A percentile compares a stretch with the other conserved stretches of the same genome.
Evolutionary conservation across 2,329 filamentous ascomycete genomes (phyloP).

Genomic region (Sordariomycetes sp.): DNA sequence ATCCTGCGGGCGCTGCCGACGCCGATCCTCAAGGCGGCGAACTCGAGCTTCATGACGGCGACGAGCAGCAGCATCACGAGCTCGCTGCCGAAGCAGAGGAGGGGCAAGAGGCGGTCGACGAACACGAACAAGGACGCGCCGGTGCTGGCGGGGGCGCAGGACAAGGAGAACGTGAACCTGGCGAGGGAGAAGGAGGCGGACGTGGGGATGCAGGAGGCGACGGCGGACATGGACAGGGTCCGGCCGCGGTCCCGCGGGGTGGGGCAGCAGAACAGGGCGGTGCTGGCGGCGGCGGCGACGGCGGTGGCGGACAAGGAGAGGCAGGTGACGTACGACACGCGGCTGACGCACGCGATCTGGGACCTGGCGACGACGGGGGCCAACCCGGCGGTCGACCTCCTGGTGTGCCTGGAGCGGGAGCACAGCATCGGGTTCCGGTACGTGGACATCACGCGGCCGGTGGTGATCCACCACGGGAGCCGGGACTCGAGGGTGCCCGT

Average conservation of each 20-base stretch:
- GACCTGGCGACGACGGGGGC: constrained; percentile 80
- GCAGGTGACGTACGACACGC: constrained; percentile 66
- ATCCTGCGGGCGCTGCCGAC: constrained; percentile 85
- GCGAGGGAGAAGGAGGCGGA: constrained; percentile 11
- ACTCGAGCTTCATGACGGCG: constrained; percentile 88
- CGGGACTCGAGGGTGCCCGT: constrained; percentile 86
- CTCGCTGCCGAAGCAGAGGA: constrained; percentile 57
- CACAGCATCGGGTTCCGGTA: constrained; percentile 94
- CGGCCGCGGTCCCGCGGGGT: constrained; percentile 13
- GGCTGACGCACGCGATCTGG: constrained; percentile 91
- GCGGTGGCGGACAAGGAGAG: constrained; percentile 60
- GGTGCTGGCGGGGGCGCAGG: constrained; percentile 20
- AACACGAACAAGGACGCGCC: constrained; percentile 32
- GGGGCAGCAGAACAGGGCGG: constrained; percentile 16
- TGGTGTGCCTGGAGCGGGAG: constrained; percentile 84
- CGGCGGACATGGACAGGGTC: constrained; percentile 39
- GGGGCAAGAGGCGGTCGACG: constrained; percentile 41
- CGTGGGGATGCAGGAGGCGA: constrained; percentile 9
- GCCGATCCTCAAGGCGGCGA: constrained; percentile 84
- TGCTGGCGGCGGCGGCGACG: constrained; percentile 44
- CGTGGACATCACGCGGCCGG: constrained; percentile 82
- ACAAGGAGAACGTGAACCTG: constrained; percentile 37
- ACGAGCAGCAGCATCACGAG: constrained; percentile 79
- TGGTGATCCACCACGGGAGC: constrained; percentile 90
- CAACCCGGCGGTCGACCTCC: constrained; percentile 85